A percentile compares a stretch with the other conserved stretches of the same genome.
Evolutionary conservation across 352 stramenopile genomes (phyloP).

Genomic region (Pythium chondricola): DNA sequence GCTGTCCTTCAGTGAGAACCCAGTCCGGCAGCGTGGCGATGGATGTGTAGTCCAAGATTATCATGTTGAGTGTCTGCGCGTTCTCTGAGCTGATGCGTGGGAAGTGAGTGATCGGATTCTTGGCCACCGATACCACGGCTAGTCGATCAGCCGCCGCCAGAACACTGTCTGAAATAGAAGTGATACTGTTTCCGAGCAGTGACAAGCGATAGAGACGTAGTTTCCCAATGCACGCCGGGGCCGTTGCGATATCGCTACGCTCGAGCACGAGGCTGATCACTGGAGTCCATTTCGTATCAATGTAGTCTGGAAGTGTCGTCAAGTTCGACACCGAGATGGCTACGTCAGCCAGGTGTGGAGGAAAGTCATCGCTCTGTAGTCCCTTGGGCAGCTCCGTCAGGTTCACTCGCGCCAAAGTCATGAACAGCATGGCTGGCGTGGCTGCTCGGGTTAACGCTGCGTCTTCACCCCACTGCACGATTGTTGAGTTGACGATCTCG

Average conservation of each 20-base stretch:
- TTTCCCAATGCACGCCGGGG: neutral
- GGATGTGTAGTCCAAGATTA: slow-evolving; percentile 12
- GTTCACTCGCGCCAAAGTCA: neutral
- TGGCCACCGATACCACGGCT: slow-evolving; percentile 3
- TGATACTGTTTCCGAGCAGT: slow-evolving; percentile 5
- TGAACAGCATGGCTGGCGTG: neutral
- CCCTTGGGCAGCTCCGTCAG: slow-evolving; percentile 3
- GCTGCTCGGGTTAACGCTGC: neutral
- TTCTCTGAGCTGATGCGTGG: neutral
- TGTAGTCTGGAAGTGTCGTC: slow-evolving; percentile 3
- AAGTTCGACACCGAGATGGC: slow-evolving; percentile 7
- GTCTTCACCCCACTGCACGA: slow-evolving; percentile 2
- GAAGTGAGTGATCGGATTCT: slow-evolving; percentile 6
- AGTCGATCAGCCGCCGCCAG: neutral
- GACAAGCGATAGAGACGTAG: neutral
- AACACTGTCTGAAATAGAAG: neutral
- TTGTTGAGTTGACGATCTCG: slow-evolving; percentile 4
- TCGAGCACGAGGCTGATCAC: slow-evolving; percentile 6
- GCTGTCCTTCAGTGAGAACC: slow-evolving; percentile 2
- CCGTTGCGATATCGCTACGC: neutral
- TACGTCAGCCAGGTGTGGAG: neutral
- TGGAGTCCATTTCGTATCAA: slow-evolving; percentile 1
- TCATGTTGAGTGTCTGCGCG: neutral
- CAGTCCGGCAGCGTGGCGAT: slow-evolving; percentile 1
- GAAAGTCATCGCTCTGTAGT: neutral